These are phyloP conservation scores for Endogone sp. DNA, from an alignment of 192 early-diverging fungal species.

Conservation along the genomic window DNA sequence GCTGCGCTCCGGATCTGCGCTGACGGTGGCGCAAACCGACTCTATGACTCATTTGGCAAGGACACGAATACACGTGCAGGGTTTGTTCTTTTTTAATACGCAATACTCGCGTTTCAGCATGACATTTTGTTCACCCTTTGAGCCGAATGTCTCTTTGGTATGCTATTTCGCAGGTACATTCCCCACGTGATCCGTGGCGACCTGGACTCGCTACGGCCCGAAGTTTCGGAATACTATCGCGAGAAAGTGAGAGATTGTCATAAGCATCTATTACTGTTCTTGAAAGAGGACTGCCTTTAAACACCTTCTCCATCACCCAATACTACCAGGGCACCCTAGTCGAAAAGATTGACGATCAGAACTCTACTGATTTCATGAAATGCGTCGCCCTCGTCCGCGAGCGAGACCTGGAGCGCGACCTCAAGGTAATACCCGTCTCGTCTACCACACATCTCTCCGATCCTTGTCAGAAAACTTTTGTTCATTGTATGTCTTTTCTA, in stretches of 20 bases:
- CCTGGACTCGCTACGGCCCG: slow-evolving; percentile 71
- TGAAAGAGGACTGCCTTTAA: neutral
- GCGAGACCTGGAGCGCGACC: slow-evolving; percentile 23
- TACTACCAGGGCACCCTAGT: slow-evolving; percentile 45
- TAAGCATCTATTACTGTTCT: slow-evolving; percentile 2
- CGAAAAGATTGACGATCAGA: slow-evolving; percentile 35
- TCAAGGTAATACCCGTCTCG: neutral
- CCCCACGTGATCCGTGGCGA: slow-evolving; percentile 85
- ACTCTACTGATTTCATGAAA: slow-evolving; percentile 90
- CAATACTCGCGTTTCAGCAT: neutral
- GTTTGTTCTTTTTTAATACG: neutral
- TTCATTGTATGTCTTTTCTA: no score
- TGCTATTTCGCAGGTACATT: slow-evolving; percentile 42
- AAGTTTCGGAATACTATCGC: slow-evolving; percentile 62
- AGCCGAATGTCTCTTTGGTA: neutral
- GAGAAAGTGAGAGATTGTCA: slow-evolving; percentile 33
- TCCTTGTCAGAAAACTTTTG: no score
- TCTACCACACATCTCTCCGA: no score
- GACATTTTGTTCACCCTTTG: neutral
- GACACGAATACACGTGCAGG: slow-evolving; percentile 7
- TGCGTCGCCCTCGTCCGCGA: slow-evolving; percentile 51
- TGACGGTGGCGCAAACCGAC: slow-evolving; percentile 88
- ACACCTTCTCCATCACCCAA: neutral
- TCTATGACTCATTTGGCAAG: slow-evolving; percentile 63
- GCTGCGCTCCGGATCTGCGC: slow-evolving; percentile 66